Percentiles rank a stretch among this genome's conserved stretches.
These are phyloP conservation scores for Rauvolfia tetraphylla DNA, from an alignment of 257 asterid species.

Conservation along the genomic window DNA sequence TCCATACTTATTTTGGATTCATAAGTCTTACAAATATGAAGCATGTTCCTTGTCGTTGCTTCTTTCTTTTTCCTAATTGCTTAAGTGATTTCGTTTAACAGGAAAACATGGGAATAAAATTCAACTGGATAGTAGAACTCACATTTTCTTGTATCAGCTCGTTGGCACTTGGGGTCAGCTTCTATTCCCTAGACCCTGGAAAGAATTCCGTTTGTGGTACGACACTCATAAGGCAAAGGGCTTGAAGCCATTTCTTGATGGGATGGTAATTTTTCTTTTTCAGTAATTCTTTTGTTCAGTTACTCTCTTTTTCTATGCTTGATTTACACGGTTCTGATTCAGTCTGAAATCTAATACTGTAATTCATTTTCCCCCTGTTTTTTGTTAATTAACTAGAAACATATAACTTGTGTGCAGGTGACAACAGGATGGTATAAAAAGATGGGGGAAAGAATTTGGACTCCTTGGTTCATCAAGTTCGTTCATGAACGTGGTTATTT, in stretches of 20 bases:
- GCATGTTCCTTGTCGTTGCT: neutral
- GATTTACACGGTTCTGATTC: neutral
- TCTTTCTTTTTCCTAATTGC: neutral
- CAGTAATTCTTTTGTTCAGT: too few species aligned
- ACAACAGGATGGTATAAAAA: constrained; percentile 96
- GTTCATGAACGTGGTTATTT: constrained; percentile 77
- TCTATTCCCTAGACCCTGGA: constrained; percentile 94
- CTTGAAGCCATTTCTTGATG: constrained; percentile 74
- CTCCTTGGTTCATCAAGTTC: constrained; percentile 97
- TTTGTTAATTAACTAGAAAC: constrained; percentile 3
- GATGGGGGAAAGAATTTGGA: constrained; percentile 95
- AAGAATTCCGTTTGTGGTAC: constrained; percentile 93
- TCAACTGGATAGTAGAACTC: constrained; percentile 54
- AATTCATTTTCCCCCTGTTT: neutral
- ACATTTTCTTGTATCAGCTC: constrained; percentile 77
- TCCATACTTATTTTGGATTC: neutral
- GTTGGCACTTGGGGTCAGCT: constrained; percentile 99
- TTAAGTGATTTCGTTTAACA: constrained; percentile 31
- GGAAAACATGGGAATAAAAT: constrained; percentile 93
- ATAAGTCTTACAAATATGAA: neutral
- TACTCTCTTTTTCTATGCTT: neutral
- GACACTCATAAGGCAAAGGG: constrained; percentile 71
- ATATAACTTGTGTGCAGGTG: constrained; percentile 43
- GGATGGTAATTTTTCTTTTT: constrained; percentile 61
- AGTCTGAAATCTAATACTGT: neutral